Conservation (phyloP, 306 rosid genomes). For the Castanospermum australe region DNA sequence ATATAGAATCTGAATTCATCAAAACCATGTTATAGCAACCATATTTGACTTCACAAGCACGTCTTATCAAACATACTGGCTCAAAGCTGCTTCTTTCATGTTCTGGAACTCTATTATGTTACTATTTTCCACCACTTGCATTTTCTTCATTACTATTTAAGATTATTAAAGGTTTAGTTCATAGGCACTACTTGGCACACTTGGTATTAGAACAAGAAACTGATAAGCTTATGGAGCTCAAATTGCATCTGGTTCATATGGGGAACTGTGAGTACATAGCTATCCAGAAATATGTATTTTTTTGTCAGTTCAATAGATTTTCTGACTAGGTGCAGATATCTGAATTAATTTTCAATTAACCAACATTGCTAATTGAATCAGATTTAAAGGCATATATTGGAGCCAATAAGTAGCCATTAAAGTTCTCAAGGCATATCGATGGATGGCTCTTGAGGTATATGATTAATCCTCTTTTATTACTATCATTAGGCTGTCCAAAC, state of each 20-base stretch:
- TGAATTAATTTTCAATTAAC: constrained; percentile 18
- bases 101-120: background rate
- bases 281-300: background rate
- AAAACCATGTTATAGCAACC: background rate
- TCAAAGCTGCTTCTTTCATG: constrained; percentile 18
- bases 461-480: constrained; percentile 65
- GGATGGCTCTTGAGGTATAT: constrained; percentile 87
- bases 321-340: constrained; percentile 9
- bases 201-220: constrained; percentile 71
- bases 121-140: constrained; percentile 4
- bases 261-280: constrained; percentile 79
- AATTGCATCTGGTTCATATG: constrained; percentile 92
- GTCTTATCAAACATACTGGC: constrained; percentile 3
- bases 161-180: constrained; percentile 9
- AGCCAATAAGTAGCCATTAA: constrained; percentile 97
- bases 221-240: constrained; percentile 70
- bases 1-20: background rate
- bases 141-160: background rate
- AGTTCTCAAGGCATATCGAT: constrained; percentile 91
- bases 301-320: background rate
- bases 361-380: constrained; percentile 34
- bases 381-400: constrained; percentile 90
- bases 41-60: constrained; percentile 21
- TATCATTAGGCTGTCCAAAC: no score
- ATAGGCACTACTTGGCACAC: constrained; percentile 25